Evolutionary conservation across 2,329 filamentous ascomycete species (phyloP).

Genomic region (Penicillium paneum): DNA sequence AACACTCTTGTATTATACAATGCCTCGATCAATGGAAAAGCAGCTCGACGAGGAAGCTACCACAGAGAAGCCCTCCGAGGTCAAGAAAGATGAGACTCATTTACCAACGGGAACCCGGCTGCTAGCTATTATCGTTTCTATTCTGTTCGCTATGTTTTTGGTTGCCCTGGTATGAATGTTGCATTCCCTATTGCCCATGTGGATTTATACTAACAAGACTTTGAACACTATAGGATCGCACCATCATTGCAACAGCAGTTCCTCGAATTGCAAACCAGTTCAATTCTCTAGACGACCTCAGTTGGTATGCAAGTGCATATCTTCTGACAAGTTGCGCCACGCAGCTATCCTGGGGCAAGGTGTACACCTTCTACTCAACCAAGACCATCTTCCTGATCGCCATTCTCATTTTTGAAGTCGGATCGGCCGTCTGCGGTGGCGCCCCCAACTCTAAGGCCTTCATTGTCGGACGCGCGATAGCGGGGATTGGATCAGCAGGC

Average conservation of each 20-base stretch:
- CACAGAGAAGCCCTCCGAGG: constrained; percentile 2
- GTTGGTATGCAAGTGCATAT: constrained; percentile 60
- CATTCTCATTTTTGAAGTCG: constrained; percentile 38
- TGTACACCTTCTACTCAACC: constrained; percentile 37
- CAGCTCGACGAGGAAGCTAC: not conserved
- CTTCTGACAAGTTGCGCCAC: constrained; percentile 32
- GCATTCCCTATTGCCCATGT: not conserved
- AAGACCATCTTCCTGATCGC: constrained; percentile 37
- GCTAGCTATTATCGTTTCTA: not conserved
- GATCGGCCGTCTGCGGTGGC: constrained; percentile 37
- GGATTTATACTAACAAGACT: constrained; percentile 32
- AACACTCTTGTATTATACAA: not conserved
- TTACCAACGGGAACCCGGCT: not conserved
- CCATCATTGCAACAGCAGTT: constrained; percentile 35
- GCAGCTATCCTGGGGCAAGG: constrained; percentile 36
- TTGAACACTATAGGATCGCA: constrained; percentile 39
- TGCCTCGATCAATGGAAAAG: not conserved
- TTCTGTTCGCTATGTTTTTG: constrained; percentile 9
- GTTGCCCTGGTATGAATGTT: not conserved
- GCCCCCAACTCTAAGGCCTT: constrained; percentile 32
- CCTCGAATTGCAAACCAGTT: constrained; percentile 24
- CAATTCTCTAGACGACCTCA: constrained; percentile 51
- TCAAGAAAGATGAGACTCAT: not conserved
- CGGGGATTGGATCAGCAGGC: constrained; percentile 35
- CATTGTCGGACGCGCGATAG: constrained; percentile 38